Base-by-base conservation (phyloP, 2,329 filamentous ascomycete species). In the Amesomyces nigricolor region DNA sequence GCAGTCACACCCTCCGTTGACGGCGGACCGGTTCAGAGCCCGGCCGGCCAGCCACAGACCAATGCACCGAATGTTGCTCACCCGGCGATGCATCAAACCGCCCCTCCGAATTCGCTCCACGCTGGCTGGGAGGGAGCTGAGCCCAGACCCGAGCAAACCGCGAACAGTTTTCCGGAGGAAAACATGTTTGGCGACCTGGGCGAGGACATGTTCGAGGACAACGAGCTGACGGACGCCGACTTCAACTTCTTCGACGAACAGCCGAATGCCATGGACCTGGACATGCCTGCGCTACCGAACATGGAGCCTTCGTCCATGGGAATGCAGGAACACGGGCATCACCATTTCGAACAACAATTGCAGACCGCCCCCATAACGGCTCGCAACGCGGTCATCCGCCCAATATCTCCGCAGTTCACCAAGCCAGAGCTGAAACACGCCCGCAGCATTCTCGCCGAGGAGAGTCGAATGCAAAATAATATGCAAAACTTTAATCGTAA, bases 181-280 rank as follows among this genome's bases (percentile, higher is more conserved):
- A 77, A 86, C 62, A 72, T 89, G 5, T 88, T 89, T 64, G 85
- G 79, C 17, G 86, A 88, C 53, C 76, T 88, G 61, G 83, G 83
- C 11, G 81, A 79, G 8, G 85, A 89, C 61, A 80, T 86, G 62
- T 89, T 89, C 69, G 83, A 79, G n/a, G 81, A 84, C n/a, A 79
- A 82, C 59, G 81, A 84, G 61, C 78, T 92, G n/a, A 91, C 86
- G 1, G 89, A 94, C 62, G 88, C 83, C 5, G 89, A 94, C 65
- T 92, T 92, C 67, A 89, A 81, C 66, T 92, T 91, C 68, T 92
- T 92, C 62, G 88, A 92, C 63, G 84, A 87, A 58, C 72, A 78
- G 26, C 75, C 78, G 3, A 73, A 68, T 2, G 71, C 69, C 10
- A 68, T 71, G 22, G 73, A 73, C 42, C 56, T 77, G 40, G 71